Conservation (phyloP, 495 filamentous ascomycete species). For the Podospora didyma region DNA sequence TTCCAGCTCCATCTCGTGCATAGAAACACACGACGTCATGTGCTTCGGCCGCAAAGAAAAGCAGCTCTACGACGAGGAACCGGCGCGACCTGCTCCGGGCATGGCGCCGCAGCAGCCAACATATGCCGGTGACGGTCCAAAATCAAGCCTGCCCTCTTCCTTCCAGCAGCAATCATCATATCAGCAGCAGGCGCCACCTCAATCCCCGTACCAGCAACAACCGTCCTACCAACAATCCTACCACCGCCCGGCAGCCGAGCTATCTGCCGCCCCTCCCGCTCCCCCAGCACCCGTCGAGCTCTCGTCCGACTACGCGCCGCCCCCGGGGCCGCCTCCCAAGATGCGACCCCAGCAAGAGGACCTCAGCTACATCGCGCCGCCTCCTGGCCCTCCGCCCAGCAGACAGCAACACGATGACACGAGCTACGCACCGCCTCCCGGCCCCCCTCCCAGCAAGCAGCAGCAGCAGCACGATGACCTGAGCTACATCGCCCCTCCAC, state of each 20-base stretch:
- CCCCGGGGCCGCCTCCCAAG: constrained; percentile 31
- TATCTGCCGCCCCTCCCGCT: constrained; percentile 20
- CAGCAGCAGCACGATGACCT: constrained; percentile 4
- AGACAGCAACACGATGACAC: not conserved
- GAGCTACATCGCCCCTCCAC: constrained; percentile 31
- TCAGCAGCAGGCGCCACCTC: constrained; percentile 14
- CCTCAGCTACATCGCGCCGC: constrained; percentile 7
- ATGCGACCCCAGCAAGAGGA: constrained; percentile 21
- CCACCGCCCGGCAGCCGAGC: not conserved
- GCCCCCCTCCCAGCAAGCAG: constrained; percentile 34
- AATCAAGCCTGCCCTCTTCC: constrained; percentile 13
- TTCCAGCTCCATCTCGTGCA: too few relatives aligned
- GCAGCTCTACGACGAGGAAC: constrained; percentile 23
- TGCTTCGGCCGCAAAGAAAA: constrained; percentile 42
- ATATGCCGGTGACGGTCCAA: constrained; percentile 11
- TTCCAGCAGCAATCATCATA: constrained; percentile 4
- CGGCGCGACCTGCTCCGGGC: constrained; percentile 16
- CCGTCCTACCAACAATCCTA: constrained; percentile 23
- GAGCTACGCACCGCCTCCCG: constrained; percentile 27
- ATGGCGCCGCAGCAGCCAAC: constrained; percentile 24
- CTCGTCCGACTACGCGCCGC: constrained; percentile 26
- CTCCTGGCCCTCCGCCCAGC: constrained; percentile 14
- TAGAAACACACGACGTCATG: too few relatives aligned
- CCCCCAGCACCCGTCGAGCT: constrained; percentile 15
- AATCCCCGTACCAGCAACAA: constrained; percentile 16